These are phyloP conservation scores for Physocladia obscura DNA, from an alignment of 192 early-diverging fungal species.

Conservation along the genomic window DNA sequence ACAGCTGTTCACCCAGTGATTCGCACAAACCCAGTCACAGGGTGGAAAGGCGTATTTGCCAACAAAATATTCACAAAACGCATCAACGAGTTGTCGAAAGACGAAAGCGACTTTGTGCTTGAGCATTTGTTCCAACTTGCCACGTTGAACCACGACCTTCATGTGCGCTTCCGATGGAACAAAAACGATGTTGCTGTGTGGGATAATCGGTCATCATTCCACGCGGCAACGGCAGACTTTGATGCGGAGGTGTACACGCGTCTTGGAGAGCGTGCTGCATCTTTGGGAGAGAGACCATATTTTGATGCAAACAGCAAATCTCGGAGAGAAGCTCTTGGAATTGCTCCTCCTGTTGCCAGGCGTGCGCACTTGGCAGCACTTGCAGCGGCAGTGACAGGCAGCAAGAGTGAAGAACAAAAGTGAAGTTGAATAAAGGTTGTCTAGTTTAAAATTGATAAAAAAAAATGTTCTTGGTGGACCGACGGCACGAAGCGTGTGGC, in stretches of 20 bases:
- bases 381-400: background rate
- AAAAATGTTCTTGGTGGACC: conserved; percentile 27
- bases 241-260: conserved; percentile 27
- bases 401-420: background rate
- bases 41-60: conserved; percentile 57
- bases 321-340: conserved; percentile 22
- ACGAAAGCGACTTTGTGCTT: conserved; percentile 59
- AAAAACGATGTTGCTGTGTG: conserved; percentile 49
- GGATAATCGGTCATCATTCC: conserved; percentile 44
- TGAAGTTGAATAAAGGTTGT: background rate
- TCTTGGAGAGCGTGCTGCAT: conserved; percentile 38
- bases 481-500: conserved; percentile 27
- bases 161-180: conserved; percentile 52
- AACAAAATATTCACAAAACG: conserved; percentile 63
- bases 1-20: conserved; percentile 42
- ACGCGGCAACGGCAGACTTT: conserved; percentile 39
- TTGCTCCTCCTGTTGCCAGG: conserved; percentile 10
- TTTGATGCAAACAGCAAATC: conserved; percentile 27
- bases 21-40: conserved; percentile 71
- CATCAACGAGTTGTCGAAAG: conserved; percentile 52
- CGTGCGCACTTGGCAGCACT: conserved; percentile 3
- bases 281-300: conserved; percentile 46
- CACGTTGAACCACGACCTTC: conserved; percentile 50
- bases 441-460: too few species aligned
- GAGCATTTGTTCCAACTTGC: conserved; percentile 59